phyloP scores from a whole-genome alignment of 805 yeast genomes.

The Yarrowia alimentaria region DNA sequence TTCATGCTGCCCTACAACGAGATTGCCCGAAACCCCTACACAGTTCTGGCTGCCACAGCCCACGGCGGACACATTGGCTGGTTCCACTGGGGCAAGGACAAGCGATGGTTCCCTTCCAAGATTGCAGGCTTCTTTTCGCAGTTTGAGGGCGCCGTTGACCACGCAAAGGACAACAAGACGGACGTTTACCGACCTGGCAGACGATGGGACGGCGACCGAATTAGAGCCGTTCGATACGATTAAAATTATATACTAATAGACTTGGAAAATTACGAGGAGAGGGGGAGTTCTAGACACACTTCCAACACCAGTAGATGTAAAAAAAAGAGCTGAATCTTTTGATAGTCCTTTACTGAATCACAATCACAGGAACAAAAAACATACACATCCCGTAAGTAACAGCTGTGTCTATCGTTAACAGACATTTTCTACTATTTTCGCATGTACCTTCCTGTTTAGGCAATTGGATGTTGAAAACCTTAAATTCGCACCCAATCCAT shows the following conservation, averaged over 20 bases:
- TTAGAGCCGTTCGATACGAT: constrained; percentile 11
- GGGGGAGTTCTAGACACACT: no score
- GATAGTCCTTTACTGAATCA: no score
- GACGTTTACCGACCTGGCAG: constrained; percentile 29
- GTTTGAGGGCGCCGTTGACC: constrained; percentile 39
- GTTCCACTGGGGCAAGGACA: constrained; percentile 55
- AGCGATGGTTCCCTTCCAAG: constrained; percentile 64
- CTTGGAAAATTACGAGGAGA: background rate
- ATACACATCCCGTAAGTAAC: no score
- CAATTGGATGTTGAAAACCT: background rate
- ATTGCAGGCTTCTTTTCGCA: constrained; percentile 46
- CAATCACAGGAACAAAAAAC: no score
- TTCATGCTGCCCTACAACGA: constrained; percentile 53
- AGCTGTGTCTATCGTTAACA: no score
- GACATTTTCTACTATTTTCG: no score
- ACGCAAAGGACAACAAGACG: constrained; percentile 27
- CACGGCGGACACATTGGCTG: constrained; percentile 85
- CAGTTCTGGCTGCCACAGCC: constrained; percentile 56
- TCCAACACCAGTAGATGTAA: no score
- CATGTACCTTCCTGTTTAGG: no score
- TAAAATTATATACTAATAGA: background rate
- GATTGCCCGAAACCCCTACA: constrained; percentile 56
- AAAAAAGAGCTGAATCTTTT: no score
- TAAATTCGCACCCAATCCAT: background rate
- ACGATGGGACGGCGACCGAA: constrained; percentile 32